Base-by-base conservation (phyloP, 306 rosid genomes). In the Fagus sylvatica region DNA sequence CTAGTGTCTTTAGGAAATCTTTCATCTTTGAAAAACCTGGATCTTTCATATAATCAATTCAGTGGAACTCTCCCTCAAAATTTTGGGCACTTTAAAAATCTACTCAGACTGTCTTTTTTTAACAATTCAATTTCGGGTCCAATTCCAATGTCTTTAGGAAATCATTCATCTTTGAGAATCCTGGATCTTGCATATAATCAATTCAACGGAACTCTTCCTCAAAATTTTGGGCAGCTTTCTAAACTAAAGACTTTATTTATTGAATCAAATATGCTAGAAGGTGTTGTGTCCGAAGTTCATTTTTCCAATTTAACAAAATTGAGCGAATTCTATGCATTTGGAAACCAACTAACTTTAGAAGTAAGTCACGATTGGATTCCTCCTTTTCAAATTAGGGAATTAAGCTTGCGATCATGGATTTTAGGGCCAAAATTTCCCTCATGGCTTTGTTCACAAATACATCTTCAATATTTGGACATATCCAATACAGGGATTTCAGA, bases 261-360 rank as follows among this genome's bases (percentile, higher is more conserved):
- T 59, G 56, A 1, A 13, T 11, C 1, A 2, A 81, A 87, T 74
- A 17, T 17, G 39, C 55, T 84, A n/a, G 4, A 73, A 48, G 88
- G 88, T 69, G 37, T n/a, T 19, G 74, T 81, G 37, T 82, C 84
- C 0, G 28, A 40, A 28, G 57, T 73, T 79, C 40, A 79, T 59
- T 40, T 79, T 46, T 19, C 75, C 53, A 67, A 67, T 1, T 30
- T 54, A 2, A 67, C 59, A 19, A 74, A 7, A 5, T 43, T 74
- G 33, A 54, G 0, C 1, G 0, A 0, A 4, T 37, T 74, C 0
- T 0, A 0, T 9, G 70, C 66, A n/a, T 33, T 12, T 4, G 9
- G 39, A 36, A 80, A 74, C 61, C 49, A n/a, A 12, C 32, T 54
- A 74, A 73, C 53, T 59, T 16, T 76, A 37, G 37, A 64, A 64